Conservation (phyloP, 345 rosid species). For the Ricinus communis region DNA sequence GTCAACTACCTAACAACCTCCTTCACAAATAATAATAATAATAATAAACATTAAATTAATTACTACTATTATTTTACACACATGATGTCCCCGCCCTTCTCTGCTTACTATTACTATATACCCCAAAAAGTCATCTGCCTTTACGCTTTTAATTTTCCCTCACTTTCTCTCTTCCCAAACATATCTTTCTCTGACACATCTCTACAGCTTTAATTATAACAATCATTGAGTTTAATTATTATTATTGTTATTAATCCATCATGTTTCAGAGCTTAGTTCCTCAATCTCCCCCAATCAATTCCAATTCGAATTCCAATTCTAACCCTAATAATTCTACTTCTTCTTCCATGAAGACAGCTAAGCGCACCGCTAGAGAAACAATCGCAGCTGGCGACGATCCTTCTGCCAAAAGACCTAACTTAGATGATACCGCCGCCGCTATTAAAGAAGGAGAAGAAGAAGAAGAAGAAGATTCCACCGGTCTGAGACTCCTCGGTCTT, state of each 20-base stretch:
- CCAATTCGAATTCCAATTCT: constrained; percentile 17
- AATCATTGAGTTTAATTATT: constrained; percentile 48
- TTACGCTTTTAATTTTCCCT: constrained; percentile 20
- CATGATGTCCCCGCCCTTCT: too few species aligned
- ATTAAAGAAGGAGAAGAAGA: constrained; percentile 6
- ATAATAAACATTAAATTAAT: neutral
- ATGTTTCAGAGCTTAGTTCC: constrained; percentile 63
- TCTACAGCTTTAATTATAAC: constrained; percentile 14
- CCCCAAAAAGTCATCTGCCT: constrained; percentile 17
- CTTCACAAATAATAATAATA: too few species aligned
- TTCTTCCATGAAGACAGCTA: constrained; percentile 59
- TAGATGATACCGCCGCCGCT: constrained; percentile 14
- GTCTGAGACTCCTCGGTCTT: constrained; percentile 68
- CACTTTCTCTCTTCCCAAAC: constrained; percentile 34
- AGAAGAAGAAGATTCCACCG: constrained; percentile 44
- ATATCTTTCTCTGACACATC: constrained; percentile 26
- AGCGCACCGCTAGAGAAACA: too few species aligned
- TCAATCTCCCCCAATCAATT: constrained; percentile 38
- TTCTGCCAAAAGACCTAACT: constrained; percentile 49
- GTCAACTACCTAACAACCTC: constrained; percentile 24
- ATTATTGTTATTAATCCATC: constrained; percentile 33
- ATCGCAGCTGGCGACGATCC: constrained; percentile 56
- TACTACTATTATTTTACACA: neutral
- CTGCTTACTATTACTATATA: too few species aligned
- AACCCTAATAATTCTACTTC: too few species aligned